These are phyloP conservation scores for Cercospora brassicicola DNA, from an alignment of 2,329 filamentous ascomycete genomes.

Conservation along the genomic window DNA sequence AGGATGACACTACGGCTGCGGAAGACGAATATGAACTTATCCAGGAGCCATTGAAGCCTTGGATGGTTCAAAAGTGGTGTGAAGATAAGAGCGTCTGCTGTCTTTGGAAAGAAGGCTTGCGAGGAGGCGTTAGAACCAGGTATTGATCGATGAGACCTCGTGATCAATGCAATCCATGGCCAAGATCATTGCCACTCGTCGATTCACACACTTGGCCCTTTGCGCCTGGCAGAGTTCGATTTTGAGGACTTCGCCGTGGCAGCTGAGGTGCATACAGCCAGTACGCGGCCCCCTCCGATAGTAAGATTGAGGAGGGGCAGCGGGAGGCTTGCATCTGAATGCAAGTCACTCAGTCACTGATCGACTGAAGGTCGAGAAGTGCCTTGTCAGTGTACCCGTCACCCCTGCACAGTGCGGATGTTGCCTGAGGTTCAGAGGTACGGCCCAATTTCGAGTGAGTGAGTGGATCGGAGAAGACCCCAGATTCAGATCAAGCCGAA, in stretches of 20 bases:
- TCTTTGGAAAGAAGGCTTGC: conserved; percentile 62
- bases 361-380: background rate
- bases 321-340: background rate
- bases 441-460: background rate
- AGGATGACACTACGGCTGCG: conserved; percentile 53
- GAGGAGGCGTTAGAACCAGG: conserved; percentile 37
- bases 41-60: conserved; percentile 43
- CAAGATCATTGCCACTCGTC: background rate
- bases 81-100: conserved; percentile 84
- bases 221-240: background rate
- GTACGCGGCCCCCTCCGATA: background rate
- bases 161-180: background rate
- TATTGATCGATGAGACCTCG: conserved; percentile 28
- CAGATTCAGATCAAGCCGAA: conserved; percentile 2
- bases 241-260: background rate
- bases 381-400: background rate
- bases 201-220: background rate
- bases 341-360: background rate
- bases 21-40: conserved; percentile 27
- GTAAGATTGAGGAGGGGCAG: background rate
- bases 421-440: background rate
- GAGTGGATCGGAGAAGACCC: background rate
- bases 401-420: background rate
- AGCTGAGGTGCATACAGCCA: background rate
- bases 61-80: conserved; percentile 83